phyloP scores from a whole-genome alignment of 441 rosid genomes.

The Arabidopsis lyrata region DNA sequence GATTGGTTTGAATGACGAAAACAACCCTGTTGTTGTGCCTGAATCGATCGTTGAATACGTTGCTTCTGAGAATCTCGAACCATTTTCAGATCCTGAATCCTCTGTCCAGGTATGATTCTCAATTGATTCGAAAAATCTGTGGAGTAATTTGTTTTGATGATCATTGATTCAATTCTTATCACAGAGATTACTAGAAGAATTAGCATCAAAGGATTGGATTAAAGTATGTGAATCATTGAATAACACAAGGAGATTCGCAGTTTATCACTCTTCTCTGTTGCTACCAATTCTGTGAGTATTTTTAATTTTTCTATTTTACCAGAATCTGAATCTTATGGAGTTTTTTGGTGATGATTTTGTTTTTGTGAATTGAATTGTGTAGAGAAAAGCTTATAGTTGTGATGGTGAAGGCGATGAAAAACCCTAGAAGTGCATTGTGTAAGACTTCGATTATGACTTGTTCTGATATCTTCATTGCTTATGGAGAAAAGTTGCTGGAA shows the following conservation, averaged over 20 bases:
- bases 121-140: not conserved
- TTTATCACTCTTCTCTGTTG: slow-evolving; percentile 70
- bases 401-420: slow-evolving; percentile 85
- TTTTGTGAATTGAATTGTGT: slow-evolving; percentile 5
- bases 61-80: slow-evolving; percentile 67
- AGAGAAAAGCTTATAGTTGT: slow-evolving; percentile 78
- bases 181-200: slow-evolving; percentile 66
- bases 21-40: slow-evolving; percentile 55
- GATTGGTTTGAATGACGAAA: slow-evolving; percentile 61
- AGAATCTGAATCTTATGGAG: not conserved
- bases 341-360: slow-evolving; percentile 4
- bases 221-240: slow-evolving; percentile 74
- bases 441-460: slow-evolving; percentile 93
- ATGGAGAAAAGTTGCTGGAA: slow-evolving; percentile 66
- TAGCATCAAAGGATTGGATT: slow-evolving; percentile 86
- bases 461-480: slow-evolving; percentile 76
- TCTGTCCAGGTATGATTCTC: slow-evolving; percentile 58
- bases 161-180: not conserved
- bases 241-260: slow-evolving; percentile 64
- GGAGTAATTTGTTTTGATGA: not conserved
- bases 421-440: slow-evolving; percentile 92
- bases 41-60: slow-evolving; percentile 71
- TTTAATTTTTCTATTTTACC: not conserved
- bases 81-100: slow-evolving; percentile 67
- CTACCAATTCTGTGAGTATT: slow-evolving; percentile 67